These are phyloP conservation scores for Cyberlindnera bimundalis DNA, from an alignment of 805 yeast genomes.

Conservation along the genomic window DNA sequence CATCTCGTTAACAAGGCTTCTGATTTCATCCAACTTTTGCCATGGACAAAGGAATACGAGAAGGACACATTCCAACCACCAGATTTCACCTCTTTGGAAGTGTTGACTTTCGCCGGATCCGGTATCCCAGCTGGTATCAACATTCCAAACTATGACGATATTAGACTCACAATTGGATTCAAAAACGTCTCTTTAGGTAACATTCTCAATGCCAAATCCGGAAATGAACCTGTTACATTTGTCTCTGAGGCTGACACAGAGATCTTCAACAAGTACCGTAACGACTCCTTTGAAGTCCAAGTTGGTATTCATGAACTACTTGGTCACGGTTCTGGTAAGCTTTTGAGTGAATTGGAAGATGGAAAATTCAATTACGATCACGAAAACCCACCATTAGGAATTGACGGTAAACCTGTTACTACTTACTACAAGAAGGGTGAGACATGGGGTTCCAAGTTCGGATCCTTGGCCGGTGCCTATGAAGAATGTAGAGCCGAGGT, in stretches of 20 bases:
- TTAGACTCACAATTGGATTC: constrained; percentile 78
- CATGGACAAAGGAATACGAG: constrained; percentile 76
- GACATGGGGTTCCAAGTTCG: constrained; percentile 88
- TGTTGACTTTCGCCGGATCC: constrained; percentile 82
- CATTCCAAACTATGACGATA: constrained; percentile 90
- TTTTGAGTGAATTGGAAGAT: constrained; percentile 56
- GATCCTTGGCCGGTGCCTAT: constrained; percentile 78
- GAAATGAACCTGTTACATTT: constrained; percentile 67
- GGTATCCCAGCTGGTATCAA: constrained; percentile 94
- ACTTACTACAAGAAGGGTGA: constrained; percentile 77
- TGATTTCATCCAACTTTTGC: constrained; percentile 59
- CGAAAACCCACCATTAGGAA: constrained; percentile 55
- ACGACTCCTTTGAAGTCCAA: constrained; percentile 86
- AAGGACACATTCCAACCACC: constrained; percentile 89
- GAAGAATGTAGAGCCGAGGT: constrained; percentile 94
- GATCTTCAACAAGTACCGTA: constrained; percentile 65
- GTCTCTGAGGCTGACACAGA: constrained; percentile 49
- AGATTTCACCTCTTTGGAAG: constrained; percentile 88
- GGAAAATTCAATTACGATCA: constrained; percentile 72
- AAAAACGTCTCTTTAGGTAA: constrained; percentile 89
- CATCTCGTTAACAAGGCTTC: constrained; percentile 65
- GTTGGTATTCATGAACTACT: constrained; percentile 90
- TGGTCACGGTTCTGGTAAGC: constrained; percentile 90
- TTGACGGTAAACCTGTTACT: constrained; percentile 57
- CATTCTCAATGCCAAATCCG: constrained; percentile 71